Conservation (phyloP, 805 yeast species). For the Candida railenensis region DNA sequence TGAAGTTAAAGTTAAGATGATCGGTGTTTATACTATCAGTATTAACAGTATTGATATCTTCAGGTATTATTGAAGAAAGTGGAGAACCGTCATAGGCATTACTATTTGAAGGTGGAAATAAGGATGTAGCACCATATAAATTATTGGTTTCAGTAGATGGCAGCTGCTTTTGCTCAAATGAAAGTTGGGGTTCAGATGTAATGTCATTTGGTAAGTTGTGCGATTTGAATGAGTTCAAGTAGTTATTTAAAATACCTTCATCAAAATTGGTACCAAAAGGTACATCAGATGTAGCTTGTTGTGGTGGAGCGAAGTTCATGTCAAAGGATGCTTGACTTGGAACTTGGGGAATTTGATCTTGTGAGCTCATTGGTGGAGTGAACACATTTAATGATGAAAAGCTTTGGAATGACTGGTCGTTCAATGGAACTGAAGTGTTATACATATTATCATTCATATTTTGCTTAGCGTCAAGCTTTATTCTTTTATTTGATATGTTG, state of each 20-base stretch:
- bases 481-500: neutral
- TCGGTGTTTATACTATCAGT: neutral
- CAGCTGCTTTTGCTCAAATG: no score
- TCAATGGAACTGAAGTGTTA: neutral
- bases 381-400: neutral
- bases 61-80: neutral
- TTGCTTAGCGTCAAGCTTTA: neutral
- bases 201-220: no score
- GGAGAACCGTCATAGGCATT: neutral
- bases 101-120: neutral
- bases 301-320: slow-evolving; percentile 1
- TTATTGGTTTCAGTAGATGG: neutral
- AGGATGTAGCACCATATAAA: neutral
- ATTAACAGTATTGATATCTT: neutral
- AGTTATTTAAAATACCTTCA: neutral
- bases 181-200: no score
- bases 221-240: neutral
- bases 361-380: neutral
- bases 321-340: neutral
- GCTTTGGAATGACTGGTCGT: neutral
- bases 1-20: neutral
- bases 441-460: neutral
- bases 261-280: neutral
- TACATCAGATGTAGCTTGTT: neutral
- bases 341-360: neutral